A percentile compares a stretch with the other conserved stretches of the same genome.
These are phyloP conservation scores for Blastobotrys peoriensis DNA, from an alignment of 805 yeast species.

Conservation along the genomic window DNA sequence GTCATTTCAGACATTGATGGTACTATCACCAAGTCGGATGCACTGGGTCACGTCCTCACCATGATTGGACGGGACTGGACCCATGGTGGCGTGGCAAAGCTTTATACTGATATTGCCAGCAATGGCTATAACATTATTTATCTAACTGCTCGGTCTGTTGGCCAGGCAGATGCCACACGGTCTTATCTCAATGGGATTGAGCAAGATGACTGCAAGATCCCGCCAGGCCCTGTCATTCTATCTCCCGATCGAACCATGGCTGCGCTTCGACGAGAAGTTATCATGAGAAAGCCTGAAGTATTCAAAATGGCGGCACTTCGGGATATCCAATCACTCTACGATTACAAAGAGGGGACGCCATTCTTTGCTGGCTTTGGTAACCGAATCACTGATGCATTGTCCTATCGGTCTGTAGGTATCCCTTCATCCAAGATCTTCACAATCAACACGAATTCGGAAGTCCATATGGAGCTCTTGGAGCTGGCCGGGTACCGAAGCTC, in stretches of 20 bases:
- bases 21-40: constrained; percentile 95
- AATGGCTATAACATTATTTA: constrained; percentile 94
- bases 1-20: constrained; percentile 98
- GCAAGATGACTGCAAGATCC: constrained; percentile 70
- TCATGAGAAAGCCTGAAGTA: constrained; percentile 93
- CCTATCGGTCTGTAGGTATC: constrained; percentile 87
- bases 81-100: constrained; percentile 87
- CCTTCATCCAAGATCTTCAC: constrained; percentile 94
- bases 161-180: constrained; percentile 89
- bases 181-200: constrained; percentile 70
- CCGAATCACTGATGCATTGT: constrained; percentile 90
- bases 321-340: constrained; percentile 73
- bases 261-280: constrained; percentile 85
- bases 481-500: constrained; percentile 88
- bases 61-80: constrained; percentile 98
- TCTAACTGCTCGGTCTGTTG: constrained; percentile 90
- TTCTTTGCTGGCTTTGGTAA: constrained; percentile 98
- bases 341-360: constrained; percentile 45
- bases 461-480: constrained; percentile 92
- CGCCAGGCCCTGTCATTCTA: constrained; percentile 87
- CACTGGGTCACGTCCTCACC: constrained; percentile 90
- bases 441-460: constrained; percentile 94
- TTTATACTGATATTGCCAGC: constrained; percentile 76
- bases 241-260: constrained; percentile 97
- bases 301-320: constrained; percentile 95